A percentile compares a stretch with the other conserved stretches of the same genome.
phyloP scores from a whole-genome alignment of 2,329 filamentous ascomycete genomes.

The Chalara sp. region DNA sequence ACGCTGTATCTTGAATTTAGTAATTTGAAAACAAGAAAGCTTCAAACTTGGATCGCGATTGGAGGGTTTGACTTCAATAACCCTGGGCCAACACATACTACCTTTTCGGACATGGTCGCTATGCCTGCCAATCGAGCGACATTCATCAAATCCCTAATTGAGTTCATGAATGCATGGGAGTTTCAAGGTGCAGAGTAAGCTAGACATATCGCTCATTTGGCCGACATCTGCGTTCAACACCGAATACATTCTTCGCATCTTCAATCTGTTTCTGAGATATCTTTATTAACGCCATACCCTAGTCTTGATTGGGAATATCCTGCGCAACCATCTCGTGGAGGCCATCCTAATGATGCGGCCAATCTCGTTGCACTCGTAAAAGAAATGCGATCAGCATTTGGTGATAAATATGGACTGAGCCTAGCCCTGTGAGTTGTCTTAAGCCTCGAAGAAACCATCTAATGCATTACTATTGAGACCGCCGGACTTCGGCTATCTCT shows the following conservation, averaged over 20 bases:
- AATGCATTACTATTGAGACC: constrained; percentile 14
- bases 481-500: constrained; percentile 25
- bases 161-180: constrained; percentile 29
- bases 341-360: constrained; percentile 28
- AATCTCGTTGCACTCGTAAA: constrained; percentile 21
- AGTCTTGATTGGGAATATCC: constrained; percentile 41
- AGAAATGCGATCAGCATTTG: constrained; percentile 27
- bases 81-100: constrained; percentile 20
- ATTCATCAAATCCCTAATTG: constrained; percentile 31
- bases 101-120: constrained; percentile 26
- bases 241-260: too few relatives aligned
- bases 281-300: neutral
- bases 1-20: constrained; percentile 22
- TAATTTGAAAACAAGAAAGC: constrained; percentile 25
- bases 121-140: constrained; percentile 20
- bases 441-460: neutral
- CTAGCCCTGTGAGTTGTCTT: constrained; percentile 27
- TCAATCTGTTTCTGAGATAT: too few relatives aligned
- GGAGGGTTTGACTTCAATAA: constrained; percentile 32
- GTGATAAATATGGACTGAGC: constrained; percentile 33
- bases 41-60: constrained; percentile 31
- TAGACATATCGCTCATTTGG: neutral
- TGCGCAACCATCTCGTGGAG: constrained; percentile 28
- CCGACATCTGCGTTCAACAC: too few relatives aligned
- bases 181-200: constrained; percentile 35